These are phyloP conservation scores for Prunus campanulata DNA, from an alignment of 306 rosid genomes.

Conservation along the genomic window DNA sequence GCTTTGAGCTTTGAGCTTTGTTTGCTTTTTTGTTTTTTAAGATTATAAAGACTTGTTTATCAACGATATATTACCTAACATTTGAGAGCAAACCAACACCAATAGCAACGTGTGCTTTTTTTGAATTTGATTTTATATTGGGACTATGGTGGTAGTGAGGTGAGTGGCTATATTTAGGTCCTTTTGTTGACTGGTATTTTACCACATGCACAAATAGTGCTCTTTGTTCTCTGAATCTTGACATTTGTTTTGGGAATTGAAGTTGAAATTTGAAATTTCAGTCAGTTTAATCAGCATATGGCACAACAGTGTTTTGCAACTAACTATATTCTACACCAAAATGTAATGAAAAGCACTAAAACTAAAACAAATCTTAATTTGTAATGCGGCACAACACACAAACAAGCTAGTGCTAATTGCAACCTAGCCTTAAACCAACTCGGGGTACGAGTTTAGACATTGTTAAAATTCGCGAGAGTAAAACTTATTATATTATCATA, in stretches of 20 bases:
- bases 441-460: background rate
- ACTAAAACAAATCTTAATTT: background rate
- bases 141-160: background rate
- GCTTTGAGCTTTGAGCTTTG: background rate
- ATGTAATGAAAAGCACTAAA: background rate
- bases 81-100: background rate
- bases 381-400: background rate
- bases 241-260: background rate
- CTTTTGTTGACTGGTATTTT: constrained; percentile 2
- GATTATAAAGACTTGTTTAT: background rate
- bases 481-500: too few species aligned
- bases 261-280: background rate
- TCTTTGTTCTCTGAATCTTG: background rate
- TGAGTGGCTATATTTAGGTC: background rate
- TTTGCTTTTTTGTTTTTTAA: too few species aligned
- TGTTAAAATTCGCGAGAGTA: rapidly evolving
- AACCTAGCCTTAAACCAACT: background rate
- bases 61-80: background rate
- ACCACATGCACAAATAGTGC: background rate
- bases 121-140: background rate
- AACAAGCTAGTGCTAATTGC: background rate
- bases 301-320: background rate
- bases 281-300: background rate
- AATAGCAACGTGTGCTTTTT: background rate
- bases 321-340: background rate